Evolutionary conservation across 2,329 filamentous ascomycete species (phyloP).

Genomic region (Diaporthe humulicola): DNA sequence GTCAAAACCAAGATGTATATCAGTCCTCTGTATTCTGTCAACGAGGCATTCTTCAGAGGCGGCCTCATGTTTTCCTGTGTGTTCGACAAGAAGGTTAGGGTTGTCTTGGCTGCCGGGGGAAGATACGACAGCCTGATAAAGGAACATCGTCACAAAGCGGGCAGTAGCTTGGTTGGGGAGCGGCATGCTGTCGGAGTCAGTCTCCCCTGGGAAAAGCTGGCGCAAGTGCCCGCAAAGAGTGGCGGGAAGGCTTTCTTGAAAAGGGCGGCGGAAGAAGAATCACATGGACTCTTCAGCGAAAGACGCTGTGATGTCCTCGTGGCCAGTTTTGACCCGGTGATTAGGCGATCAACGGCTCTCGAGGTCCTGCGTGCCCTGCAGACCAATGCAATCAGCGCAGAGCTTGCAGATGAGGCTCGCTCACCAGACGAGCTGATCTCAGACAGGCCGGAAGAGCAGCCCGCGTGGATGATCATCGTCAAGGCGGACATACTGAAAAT

Average conservation of each 20-base stretch:
- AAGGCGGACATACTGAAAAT: slow-evolving; percentile 87
- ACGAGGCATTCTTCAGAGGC: slow-evolving; percentile 89
- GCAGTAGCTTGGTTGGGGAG: slow-evolving; percentile 59
- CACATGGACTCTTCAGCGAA: slow-evolving; percentile 69
- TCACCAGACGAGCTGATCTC: slow-evolving; percentile 84
- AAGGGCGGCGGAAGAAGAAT: slow-evolving; percentile 73
- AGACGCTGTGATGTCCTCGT: slow-evolving; percentile 90
- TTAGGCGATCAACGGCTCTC: slow-evolving; percentile 81
- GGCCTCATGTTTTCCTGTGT: slow-evolving; percentile 92
- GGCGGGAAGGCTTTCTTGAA: slow-evolving; percentile 74
- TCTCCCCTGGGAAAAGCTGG: slow-evolving; percentile 87
- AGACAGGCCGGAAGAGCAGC: slow-evolving; percentile 81
- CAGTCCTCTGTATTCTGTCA: slow-evolving; percentile 87
- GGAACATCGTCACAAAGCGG: slow-evolving; percentile 81
- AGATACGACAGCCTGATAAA: slow-evolving; percentile 92
- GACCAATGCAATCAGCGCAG: slow-evolving; percentile 86
- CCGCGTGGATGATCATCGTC: slow-evolving; percentile 90
- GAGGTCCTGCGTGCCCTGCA: slow-evolving; percentile 85
- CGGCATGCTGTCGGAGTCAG: slow-evolving; percentile 93
- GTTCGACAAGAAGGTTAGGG: slow-evolving; percentile 84
- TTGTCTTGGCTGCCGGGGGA: slow-evolving; percentile 93
- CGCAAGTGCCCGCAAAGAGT: slow-evolving; percentile 70
- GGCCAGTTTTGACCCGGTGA: slow-evolving; percentile 84
- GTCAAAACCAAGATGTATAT: slow-evolving; percentile 85
- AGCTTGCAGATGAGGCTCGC: slow-evolving; percentile 84